phyloP scores from a whole-genome alignment of 192 early-diverging fungal genomes.

The Coemansia sp. region DNA sequence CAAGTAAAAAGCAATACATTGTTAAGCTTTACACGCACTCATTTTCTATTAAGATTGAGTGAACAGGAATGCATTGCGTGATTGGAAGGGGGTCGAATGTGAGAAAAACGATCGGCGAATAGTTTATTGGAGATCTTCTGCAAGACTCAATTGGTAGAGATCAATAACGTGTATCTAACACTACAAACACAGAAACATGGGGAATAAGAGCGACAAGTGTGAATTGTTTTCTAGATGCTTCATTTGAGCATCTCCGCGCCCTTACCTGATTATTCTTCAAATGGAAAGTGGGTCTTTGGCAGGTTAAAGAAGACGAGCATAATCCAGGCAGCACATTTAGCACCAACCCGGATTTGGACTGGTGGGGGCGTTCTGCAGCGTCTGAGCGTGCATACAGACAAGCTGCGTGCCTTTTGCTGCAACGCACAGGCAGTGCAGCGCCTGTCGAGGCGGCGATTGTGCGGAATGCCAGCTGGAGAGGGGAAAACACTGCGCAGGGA shows the following conservation, averaged over 20 bases:
- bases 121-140: slow-evolving; percentile 3
- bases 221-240: background rate
- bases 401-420: background rate
- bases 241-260: background rate
- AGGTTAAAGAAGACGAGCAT: background rate
- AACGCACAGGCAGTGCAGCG: slow-evolving; percentile 5
- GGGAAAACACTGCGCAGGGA: background rate
- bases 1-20: background rate
- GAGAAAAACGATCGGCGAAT: background rate
- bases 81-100: background rate
- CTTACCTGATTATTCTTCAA: background rate
- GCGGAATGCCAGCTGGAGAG: background rate
- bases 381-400: slow-evolving; percentile 5
- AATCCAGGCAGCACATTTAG: background rate
- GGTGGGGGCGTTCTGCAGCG: background rate
- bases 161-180: background rate
- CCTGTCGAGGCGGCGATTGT: background rate
- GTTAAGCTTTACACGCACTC: background rate
- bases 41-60: background rate
- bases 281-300: background rate
- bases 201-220: background rate
- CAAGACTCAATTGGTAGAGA: background rate
- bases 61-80: slow-evolving; percentile 1
- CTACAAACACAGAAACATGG: background rate
- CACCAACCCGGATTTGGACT: background rate